Base-by-base conservation (phyloP, 305 asterid species). In the Fraxinus albicans region DNA sequence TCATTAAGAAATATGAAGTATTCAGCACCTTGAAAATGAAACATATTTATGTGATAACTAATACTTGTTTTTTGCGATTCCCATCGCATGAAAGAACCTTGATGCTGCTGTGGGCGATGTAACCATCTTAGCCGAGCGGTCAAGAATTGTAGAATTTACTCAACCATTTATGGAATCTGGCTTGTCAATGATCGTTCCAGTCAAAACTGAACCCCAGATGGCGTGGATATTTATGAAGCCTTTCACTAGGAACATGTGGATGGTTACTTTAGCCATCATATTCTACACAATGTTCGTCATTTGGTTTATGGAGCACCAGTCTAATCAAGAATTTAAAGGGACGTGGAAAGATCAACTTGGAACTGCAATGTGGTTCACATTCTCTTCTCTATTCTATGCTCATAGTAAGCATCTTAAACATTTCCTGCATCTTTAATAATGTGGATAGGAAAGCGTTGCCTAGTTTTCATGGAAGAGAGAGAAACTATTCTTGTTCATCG, bases 351-450 rank as follows among this genome's bases (percentile, higher is more conserved):
- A 86, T 77, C 90, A 88, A 79, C 82, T 89, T 38, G 85, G 77
- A 79, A 83, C 87, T 77, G 88, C 90, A 29, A 33, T 85, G 63
- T 89, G 89, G 90, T 89, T 87, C 87, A 89, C 90, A 74, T 85
- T 89, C 87, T 87, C 87, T 69, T 63, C 89, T 75, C 86, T 89
- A 15, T 89, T 87, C 85, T 87, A 79, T 6, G 73, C 90, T 76
- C 91, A 87, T 31, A 33, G 91, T 89, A 85, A 89, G 91, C 72
- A 55, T 31, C 74, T 9, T 44, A 25, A 4, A 77, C 70, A 33
- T 40, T 63, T 21, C 1, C 1, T 70, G 15, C 53, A 35, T 27
- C 42, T 74, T 47, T 9, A n/a, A n/a, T 79, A 25, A 12, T 31
- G 23, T 78, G 87, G 91, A 53, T 17, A 17, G 23, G 8, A 53